Conservation (phyloP, 1,284 basidiomycete species). For the Fomitiporia mediterranea region DNA sequence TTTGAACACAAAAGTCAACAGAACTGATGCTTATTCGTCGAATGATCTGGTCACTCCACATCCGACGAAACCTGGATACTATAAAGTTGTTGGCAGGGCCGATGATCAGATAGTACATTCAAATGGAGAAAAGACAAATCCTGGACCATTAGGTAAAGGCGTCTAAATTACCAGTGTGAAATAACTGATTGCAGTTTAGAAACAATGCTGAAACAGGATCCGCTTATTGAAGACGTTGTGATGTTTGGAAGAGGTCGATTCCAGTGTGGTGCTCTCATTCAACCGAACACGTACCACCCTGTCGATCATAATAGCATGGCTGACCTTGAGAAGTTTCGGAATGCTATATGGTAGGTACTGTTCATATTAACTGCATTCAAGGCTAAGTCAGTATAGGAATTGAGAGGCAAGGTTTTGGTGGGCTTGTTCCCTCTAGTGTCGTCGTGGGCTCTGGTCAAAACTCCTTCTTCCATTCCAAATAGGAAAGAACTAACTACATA, state of each 20-base stretch:
- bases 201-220: constrained; percentile 30
- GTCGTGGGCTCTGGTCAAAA: too few relatives aligned
- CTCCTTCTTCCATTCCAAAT: too few relatives aligned
- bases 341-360: constrained; percentile 31
- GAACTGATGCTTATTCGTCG: constrained; percentile 32
- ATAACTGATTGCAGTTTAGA: constrained; percentile 13
- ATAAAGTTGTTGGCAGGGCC: constrained; percentile 41
- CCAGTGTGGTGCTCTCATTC: constrained; percentile 39
- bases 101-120: constrained; percentile 51
- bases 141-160: constrained; percentile 37
- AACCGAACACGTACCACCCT: constrained; percentile 29
- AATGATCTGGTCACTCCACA: constrained; percentile 43
- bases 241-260: constrained; percentile 41
- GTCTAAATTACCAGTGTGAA: background rate
- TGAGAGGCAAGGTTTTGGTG: too few relatives aligned
- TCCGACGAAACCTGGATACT: constrained; percentile 39
- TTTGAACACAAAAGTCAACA: constrained; percentile 28
- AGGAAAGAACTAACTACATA: too few relatives aligned
- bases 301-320: constrained; percentile 31
- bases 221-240: constrained; percentile 30
- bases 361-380: background rate
- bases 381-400: too few relatives aligned
- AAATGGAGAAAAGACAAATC: constrained; percentile 49
- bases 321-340: constrained; percentile 30
- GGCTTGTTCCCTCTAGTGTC: too few relatives aligned